Evolutionary conservation across 768 basidiomycete genomes (phyloP).

Genomic region (Lactarius sanguifluus): DNA sequence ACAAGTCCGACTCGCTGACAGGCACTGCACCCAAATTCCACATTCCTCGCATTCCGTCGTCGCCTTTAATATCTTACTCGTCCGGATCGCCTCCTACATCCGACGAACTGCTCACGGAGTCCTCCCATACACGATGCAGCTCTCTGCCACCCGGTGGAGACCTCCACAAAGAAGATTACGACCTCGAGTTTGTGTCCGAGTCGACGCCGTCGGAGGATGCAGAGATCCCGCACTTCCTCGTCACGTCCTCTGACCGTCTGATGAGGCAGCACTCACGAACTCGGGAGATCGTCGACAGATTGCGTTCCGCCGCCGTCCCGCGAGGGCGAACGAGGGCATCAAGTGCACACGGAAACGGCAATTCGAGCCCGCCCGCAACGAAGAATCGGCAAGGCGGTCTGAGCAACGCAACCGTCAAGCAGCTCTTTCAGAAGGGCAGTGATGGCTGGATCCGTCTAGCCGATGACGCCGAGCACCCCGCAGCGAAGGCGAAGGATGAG

Average conservation of each 20-base stretch:
- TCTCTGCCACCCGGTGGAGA: slow-evolving; percentile 40
- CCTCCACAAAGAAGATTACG: slow-evolving; percentile 54
- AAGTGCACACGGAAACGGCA: slow-evolving; percentile 1
- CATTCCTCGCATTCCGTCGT: slow-evolving; percentile 27
- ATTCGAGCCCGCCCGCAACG: not conserved
- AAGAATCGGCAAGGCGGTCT: slow-evolving; percentile 17
- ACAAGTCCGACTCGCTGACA: slow-evolving; percentile 5
- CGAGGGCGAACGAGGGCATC: slow-evolving; percentile 28
- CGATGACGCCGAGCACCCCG: slow-evolving; percentile 15
- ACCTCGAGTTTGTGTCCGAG: slow-evolving; percentile 47
- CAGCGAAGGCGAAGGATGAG: slow-evolving; percentile 1
- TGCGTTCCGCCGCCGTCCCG: slow-evolving; percentile 42
- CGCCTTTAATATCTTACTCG: slow-evolving; percentile 40
- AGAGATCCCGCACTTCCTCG: slow-evolving; percentile 41
- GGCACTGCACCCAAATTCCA: slow-evolving; percentile 21
- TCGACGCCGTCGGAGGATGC: slow-evolving; percentile 24
- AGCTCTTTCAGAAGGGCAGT: slow-evolving; percentile 28
- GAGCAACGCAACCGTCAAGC: slow-evolving; percentile 25
- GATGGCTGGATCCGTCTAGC: slow-evolving; percentile 30
- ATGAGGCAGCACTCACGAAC: slow-evolving; percentile 53
- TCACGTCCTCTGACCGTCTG: slow-evolving; percentile 34
- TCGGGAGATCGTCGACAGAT: slow-evolving; percentile 56
- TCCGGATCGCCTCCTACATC: slow-evolving; percentile 46
- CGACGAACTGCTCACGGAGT: slow-evolving; percentile 34
- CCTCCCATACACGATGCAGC: slow-evolving; percentile 33